Base-by-base conservation (phyloP, 768 basidiomycete genomes). In the Naganishia onofrii region DNA sequence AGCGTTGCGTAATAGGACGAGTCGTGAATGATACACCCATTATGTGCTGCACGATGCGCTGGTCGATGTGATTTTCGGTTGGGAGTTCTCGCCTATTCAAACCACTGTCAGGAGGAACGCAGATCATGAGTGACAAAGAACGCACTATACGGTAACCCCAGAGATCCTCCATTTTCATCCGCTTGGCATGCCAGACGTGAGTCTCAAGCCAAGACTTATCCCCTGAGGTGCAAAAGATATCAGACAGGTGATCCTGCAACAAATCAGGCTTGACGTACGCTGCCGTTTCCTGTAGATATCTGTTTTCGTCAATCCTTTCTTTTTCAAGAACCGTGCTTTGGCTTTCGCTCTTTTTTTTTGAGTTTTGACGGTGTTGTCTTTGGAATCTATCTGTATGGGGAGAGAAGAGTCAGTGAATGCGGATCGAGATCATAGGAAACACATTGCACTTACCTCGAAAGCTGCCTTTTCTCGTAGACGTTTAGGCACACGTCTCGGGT, bases 161-260 rank as follows among this genome's bases (percentile, higher is more conserved):
- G 80, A 91, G 84, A 72, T 88, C 88, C 74, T 88, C 85, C 95
- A 98, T 97, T 71, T 89, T 87, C 88, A 95, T 95, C 7, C 96
- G 87, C 81, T 97, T 98, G 0, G 93, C 91, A 75, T 97, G 95
- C 92, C 93, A 98, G 23, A 98, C 81, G 79, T 99, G 96, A 6
- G 93, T 95, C 78, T 95, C 92, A 0, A 99, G 86, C 95, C 95
- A 98, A 15, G 85, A 83, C 79, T 97, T 97, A 73, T 90, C 85
- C 34, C 84, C 94, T 96, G 72, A 1, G 51, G 58, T 13, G 31
- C n/a, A 36, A 44, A 5, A 60, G n/a, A 48, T n/a, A 55, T 36
- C 52, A 53, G 52, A 36, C 44, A 6, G 23, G 0, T 8, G 23
- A 44, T 26, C 3, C 28, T 31, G 31, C 28, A 21, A 31, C 23